Conservation (phyloP, 768 basidiomycete genomes). For the Rubroboletus satanas region DNA sequence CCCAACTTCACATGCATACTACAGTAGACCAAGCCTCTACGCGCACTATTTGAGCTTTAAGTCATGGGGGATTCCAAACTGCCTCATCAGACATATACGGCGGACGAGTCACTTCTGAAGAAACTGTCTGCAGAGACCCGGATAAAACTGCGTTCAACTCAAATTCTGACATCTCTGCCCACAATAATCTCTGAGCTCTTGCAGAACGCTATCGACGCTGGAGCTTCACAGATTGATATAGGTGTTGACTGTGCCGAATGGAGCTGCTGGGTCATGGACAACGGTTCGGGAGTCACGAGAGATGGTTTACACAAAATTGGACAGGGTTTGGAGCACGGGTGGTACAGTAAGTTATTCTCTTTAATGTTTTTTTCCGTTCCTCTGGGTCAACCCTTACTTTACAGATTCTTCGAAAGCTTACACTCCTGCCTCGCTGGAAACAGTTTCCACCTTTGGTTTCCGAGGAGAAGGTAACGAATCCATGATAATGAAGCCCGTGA, state of each 20-base stretch:
- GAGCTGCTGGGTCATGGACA: conserved; percentile 82
- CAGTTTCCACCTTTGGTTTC: conserved; percentile 76
- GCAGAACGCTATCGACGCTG: conserved; percentile 88
- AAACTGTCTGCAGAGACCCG: conserved; percentile 61
- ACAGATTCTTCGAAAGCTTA: conserved; percentile 75
- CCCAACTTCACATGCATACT: not conserved
- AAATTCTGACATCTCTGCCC: conserved; percentile 78
- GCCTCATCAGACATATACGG: conserved; percentile 11
- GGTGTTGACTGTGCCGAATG: conserved; percentile 74
- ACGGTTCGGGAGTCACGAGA: conserved; percentile 73
- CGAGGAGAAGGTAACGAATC: conserved; percentile 77
- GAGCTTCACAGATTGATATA: conserved; percentile 62
- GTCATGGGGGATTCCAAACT: not conserved
- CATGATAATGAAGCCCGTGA: conserved; percentile 1
- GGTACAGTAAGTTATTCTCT: conserved; percentile 60
- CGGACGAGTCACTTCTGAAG: conserved; percentile 17
- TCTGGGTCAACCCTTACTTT: not conserved
- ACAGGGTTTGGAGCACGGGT: conserved; percentile 44
- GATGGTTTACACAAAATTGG: conserved; percentile 55
- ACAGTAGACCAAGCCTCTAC: not conserved
- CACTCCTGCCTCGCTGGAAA: conserved; percentile 44
- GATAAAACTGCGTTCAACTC: conserved; percentile 71
- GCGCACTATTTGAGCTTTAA: not conserved
- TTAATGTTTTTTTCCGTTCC: not conserved
- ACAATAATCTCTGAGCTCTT: conserved; percentile 81